phyloP scores from a whole-genome alignment of 192 early-diverging fungal species.

The Dissophora globulifera region DNA sequence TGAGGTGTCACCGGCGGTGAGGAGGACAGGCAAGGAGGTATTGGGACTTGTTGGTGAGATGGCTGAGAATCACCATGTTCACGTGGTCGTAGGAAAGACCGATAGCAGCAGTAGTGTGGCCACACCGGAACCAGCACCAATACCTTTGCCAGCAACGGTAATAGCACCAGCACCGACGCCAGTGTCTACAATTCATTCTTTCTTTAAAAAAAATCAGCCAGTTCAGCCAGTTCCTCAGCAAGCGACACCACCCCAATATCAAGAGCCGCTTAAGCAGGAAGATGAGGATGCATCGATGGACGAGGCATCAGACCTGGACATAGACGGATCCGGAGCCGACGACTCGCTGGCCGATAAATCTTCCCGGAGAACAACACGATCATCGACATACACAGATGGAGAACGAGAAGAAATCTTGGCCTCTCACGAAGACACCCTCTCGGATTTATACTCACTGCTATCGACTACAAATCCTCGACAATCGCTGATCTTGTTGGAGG shows the following conservation, averaged over 20 bases:
- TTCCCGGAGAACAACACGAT: neutral
- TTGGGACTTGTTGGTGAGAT: slow-evolving; percentile 71
- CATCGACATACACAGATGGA: neutral
- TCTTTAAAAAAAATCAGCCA: too few species aligned
- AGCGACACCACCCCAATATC: neutral
- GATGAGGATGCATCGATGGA: slow-evolving; percentile 14
- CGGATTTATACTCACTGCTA: slow-evolving; percentile 45
- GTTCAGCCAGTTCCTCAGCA: neutral
- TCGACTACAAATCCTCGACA: slow-evolving; percentile 57
- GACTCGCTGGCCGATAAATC: neutral
- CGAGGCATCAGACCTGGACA: neutral
- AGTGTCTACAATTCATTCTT: slow-evolving; percentile 21
- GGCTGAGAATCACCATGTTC: slow-evolving; percentile 79
- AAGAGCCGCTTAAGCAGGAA: neutral
- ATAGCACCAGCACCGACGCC: slow-evolving; percentile 9
- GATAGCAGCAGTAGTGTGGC: slow-evolving; percentile 26
- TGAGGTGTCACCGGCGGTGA: slow-evolving; percentile 76
- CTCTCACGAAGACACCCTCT: slow-evolving; percentile 36
- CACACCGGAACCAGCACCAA: neutral
- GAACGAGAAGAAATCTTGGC: neutral
- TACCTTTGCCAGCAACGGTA: slow-evolving; percentile 4
- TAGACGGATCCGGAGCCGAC: slow-evolving; percentile 14
- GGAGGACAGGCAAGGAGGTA: slow-evolving; percentile 79
- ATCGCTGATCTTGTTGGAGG: slow-evolving; percentile 83
- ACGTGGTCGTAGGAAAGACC: slow-evolving; percentile 41